A percentile compares a stretch with the other conserved stretches of the same genome.
Evolutionary conservation across 345 rosid species (phyloP).

Genomic region (Kandelia obovata): DNA sequence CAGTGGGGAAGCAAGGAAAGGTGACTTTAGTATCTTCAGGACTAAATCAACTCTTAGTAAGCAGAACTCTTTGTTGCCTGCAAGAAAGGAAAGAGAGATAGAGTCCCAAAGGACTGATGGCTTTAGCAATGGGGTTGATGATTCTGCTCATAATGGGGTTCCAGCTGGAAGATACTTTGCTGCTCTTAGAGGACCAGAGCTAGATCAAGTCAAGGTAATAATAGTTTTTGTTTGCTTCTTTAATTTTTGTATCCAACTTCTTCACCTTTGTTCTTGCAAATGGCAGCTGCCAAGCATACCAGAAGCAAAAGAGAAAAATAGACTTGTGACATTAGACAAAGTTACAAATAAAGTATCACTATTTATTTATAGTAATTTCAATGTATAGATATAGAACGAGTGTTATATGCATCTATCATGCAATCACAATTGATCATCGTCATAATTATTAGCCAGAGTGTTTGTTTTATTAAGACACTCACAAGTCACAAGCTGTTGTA

Average conservation of each 20-base stretch:
- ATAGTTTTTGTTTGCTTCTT: not conserved
- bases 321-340: too few species aligned
- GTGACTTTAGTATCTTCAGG: constrained; percentile 69
- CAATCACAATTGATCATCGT: too few species aligned
- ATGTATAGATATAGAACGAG: too few species aligned
- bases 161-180: constrained; percentile 96
- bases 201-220: constrained; percentile 89
- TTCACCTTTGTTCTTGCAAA: not conserved
- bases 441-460: too few species aligned
- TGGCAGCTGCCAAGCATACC: too few species aligned
- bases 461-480: too few species aligned
- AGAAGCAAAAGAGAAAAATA: too few species aligned
- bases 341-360: too few species aligned
- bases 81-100: constrained; percentile 45
- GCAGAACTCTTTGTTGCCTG: constrained; percentile 75
- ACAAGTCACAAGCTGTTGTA: too few species aligned
- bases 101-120: constrained; percentile 39
- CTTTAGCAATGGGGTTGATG: constrained; percentile 36
- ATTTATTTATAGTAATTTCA: too few species aligned
- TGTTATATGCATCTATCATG: too few species aligned
- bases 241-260: not conserved
- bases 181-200: constrained; percentile 94
- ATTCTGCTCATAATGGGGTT: constrained; percentile 53
- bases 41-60: constrained; percentile 74
- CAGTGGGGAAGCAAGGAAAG: constrained; percentile 51